A percentile compares a stretch with the other conserved stretches of the same genome.
These are phyloP conservation scores for Tagetes erecta DNA, from an alignment of 129 eudicot genomes.

Conservation along the genomic window DNA sequence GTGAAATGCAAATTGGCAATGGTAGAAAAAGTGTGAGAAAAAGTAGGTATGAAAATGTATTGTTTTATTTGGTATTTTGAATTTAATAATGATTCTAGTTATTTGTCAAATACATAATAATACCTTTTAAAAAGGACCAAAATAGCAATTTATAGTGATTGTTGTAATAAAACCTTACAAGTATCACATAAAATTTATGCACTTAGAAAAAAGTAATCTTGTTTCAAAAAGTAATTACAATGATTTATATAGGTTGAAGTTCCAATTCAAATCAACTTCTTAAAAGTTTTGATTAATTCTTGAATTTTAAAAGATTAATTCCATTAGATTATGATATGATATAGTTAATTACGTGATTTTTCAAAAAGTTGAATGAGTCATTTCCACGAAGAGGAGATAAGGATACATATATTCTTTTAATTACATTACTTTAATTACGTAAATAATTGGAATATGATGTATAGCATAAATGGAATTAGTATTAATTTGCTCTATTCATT, in stretches of 20 bases:
- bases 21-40: neutral
- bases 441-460: neutral
- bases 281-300: neutral
- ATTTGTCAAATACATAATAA: neutral
- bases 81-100: neutral
- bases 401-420: neutral
- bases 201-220: neutral
- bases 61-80: neutral
- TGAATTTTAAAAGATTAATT: neutral
- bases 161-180: neutral
- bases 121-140: neutral
- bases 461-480: too few species aligned
- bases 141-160: neutral
- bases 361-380: neutral
- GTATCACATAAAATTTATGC: neutral
- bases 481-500: too few species aligned
- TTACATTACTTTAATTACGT: too few species aligned
- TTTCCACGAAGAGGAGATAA: conserved; percentile 1
- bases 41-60: neutral
- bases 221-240: neutral
- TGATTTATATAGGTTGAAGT: neutral
- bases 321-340: neutral
- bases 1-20: neutral
- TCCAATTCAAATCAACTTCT: neutral
- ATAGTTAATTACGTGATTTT: neutral